Evolutionary conservation across 257 asterid genomes (phyloP).

Genomic region (Fraxinus pennsylvanica): DNA sequence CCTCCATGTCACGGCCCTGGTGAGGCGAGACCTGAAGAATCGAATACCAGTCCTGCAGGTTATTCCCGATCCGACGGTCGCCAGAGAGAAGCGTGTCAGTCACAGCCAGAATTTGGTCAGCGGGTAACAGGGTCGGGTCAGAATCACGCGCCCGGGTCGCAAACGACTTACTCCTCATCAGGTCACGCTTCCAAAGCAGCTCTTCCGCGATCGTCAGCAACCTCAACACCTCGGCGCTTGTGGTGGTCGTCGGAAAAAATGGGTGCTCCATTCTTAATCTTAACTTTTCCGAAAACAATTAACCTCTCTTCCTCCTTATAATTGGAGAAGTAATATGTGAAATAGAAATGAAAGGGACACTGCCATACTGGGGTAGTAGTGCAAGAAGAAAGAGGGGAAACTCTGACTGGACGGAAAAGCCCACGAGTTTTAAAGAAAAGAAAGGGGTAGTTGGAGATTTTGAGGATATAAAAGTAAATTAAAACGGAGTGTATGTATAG

Average conservation of each 20-base stretch:
- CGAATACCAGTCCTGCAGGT: conserved; percentile 67
- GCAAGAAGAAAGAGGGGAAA: conserved; percentile 1
- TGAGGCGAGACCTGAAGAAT: conserved; percentile 52
- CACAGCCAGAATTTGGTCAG: conserved; percentile 65
- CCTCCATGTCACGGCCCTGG: conserved; percentile 53
- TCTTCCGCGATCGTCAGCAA: conserved; percentile 69
- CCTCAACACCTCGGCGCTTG: conserved; percentile 60
- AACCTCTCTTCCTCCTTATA: not conserved
- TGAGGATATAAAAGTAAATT: conserved; percentile 21
- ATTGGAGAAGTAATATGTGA: not conserved
- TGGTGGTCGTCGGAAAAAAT: conserved; percentile 44
- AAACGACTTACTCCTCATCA: conserved; percentile 58
- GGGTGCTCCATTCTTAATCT: conserved; percentile 53
- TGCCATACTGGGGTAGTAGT: not conserved
- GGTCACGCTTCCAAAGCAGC: conserved; percentile 57
- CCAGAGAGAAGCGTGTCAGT: conserved; percentile 73
- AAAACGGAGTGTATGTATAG: conserved; percentile 5
- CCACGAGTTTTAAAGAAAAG: conserved; percentile 5
- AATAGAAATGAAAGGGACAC: not conserved
- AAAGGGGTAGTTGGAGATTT: not conserved
- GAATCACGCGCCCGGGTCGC: conserved; percentile 75
- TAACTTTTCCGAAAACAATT: not conserved
- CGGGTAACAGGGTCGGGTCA: conserved; percentile 55
- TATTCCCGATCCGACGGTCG: conserved; percentile 53
- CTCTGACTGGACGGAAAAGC: conserved; percentile 23